These are phyloP conservation scores for Kluyveromyces sp. DNA, from an alignment of 1,139 yeast genomes.

Conservation along the genomic window DNA sequence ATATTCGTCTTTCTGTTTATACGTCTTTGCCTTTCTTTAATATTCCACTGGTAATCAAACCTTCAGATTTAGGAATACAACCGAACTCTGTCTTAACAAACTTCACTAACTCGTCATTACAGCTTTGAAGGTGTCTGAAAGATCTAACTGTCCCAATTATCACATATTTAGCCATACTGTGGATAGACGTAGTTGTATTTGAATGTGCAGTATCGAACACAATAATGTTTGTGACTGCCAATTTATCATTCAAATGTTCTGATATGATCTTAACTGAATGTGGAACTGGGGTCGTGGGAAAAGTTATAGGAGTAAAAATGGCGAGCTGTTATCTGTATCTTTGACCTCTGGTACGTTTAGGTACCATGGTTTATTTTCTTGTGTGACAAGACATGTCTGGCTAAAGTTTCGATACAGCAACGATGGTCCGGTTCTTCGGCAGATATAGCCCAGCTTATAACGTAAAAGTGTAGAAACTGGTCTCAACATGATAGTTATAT, in stretches of 20 bases:
- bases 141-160: slow-evolving; percentile 74
- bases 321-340: slow-evolving; percentile 7
- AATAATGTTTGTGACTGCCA: slow-evolving; percentile 57
- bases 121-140: slow-evolving; percentile 65
- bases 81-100: slow-evolving; percentile 39
- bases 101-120: slow-evolving; percentile 50
- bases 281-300: slow-evolving; percentile 53
- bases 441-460: not conserved
- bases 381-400: not conserved
- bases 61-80: slow-evolving; percentile 54
- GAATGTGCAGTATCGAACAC: slow-evolving; percentile 49
- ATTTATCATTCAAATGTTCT: slow-evolving; percentile 42
- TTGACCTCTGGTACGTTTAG: slow-evolving; percentile 17
- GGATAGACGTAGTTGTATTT: slow-evolving; percentile 38
- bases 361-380: slow-evolving; percentile 23
- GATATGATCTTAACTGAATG: slow-evolving; percentile 39
- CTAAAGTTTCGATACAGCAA: not conserved
- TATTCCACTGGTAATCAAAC: slow-evolving; percentile 55
- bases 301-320: slow-evolving; percentile 9
- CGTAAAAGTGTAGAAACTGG: not conserved
- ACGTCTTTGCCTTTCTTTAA: slow-evolving; percentile 54
- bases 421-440: not conserved
- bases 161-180: slow-evolving; percentile 41
- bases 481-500: no score
- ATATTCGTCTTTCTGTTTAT: slow-evolving; percentile 49